A percentile compares a stretch with the other conserved stretches of the same genome.
Evolutionary conservation across 2,329 filamentous ascomycete species (phyloP).

Genomic region (Sarocladiaceae sp.): DNA sequence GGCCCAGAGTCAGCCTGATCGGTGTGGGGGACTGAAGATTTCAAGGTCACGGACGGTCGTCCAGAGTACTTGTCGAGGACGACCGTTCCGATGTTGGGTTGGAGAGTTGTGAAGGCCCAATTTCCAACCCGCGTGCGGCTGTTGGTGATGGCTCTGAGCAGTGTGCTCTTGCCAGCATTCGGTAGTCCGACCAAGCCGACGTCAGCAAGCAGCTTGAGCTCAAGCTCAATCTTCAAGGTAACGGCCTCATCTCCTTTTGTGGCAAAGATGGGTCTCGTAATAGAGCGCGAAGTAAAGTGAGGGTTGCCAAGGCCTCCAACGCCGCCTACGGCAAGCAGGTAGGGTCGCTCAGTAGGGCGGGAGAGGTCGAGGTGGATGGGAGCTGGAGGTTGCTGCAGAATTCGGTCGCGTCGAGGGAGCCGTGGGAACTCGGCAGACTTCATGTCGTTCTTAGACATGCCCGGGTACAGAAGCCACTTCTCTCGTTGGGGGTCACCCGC

Average conservation of each 20-base stretch:
- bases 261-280: slow-evolving; percentile 75
- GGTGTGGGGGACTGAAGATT: slow-evolving; percentile 19
- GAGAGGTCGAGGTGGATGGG: slow-evolving; percentile 70
- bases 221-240: slow-evolving; percentile 73
- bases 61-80: slow-evolving; percentile 84
- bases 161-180: slow-evolving; percentile 92
- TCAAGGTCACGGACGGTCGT: slow-evolving; percentile 47
- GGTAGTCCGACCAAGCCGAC: slow-evolving; percentile 91
- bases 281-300: slow-evolving; percentile 76
- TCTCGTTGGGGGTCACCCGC: slow-evolving; percentile 45
- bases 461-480: slow-evolving; percentile 84
- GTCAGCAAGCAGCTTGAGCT: slow-evolving; percentile 91
- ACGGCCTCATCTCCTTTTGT: slow-evolving; percentile 79
- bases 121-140: slow-evolving; percentile 83
- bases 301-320: slow-evolving; percentile 90
- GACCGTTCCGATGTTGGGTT: slow-evolving; percentile 93
- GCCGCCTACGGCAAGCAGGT: slow-evolving; percentile 80
- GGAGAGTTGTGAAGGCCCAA: slow-evolving; percentile 95
- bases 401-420: slow-evolving; percentile 43
- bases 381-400: slow-evolving; percentile 61
- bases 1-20: slow-evolving; percentile 32
- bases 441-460: slow-evolving; percentile 64
- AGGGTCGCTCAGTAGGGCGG: slow-evolving; percentile 71
- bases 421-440: slow-evolving; percentile 44
- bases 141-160: slow-evolving; percentile 80